These are phyloP conservation scores for Volvox carteri DNA, from an alignment of 163 green algal species.

Conservation along the genomic window DNA sequence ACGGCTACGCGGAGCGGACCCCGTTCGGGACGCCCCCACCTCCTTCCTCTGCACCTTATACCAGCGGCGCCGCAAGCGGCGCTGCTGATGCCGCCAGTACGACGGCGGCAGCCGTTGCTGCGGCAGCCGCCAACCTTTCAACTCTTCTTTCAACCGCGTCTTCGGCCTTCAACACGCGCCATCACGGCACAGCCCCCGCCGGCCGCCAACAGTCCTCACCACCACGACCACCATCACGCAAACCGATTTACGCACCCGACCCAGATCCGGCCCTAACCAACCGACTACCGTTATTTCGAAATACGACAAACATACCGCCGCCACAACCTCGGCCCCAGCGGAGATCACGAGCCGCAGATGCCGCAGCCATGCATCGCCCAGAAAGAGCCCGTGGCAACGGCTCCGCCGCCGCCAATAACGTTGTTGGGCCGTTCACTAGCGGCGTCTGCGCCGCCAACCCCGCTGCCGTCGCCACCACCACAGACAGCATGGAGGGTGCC, in stretches of 20 bases:
- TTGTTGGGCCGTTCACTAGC: not conserved
- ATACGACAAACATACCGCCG: slow-evolving; percentile 4
- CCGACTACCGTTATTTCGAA: slow-evolving; percentile 12
- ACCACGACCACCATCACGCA: not conserved
- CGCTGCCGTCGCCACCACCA: no score
- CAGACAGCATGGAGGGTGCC: no score
- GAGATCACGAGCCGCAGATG: not conserved
- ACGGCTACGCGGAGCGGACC: not conserved
- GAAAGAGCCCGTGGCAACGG: not conserved
- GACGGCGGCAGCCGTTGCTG: not conserved
- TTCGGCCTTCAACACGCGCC: not conserved
- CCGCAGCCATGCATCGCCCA: no score
- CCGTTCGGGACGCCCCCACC: no score
- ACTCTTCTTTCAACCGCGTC: not conserved
- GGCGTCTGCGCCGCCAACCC: not conserved
- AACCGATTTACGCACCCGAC: slow-evolving; percentile 23
- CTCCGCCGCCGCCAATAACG: not conserved
- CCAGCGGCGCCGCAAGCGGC: not conserved
- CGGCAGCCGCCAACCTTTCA: not conserved
- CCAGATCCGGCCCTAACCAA: not conserved
- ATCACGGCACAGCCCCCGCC: not conserved
- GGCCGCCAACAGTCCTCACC: not conserved
- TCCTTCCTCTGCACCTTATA: slow-evolving; percentile 11
- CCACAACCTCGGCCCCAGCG: no score
- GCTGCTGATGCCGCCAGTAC: not conserved